Base-by-base conservation (phyloP, 192 early-diverging fungal genomes). In the Rhizophagus prolifer region DNA sequence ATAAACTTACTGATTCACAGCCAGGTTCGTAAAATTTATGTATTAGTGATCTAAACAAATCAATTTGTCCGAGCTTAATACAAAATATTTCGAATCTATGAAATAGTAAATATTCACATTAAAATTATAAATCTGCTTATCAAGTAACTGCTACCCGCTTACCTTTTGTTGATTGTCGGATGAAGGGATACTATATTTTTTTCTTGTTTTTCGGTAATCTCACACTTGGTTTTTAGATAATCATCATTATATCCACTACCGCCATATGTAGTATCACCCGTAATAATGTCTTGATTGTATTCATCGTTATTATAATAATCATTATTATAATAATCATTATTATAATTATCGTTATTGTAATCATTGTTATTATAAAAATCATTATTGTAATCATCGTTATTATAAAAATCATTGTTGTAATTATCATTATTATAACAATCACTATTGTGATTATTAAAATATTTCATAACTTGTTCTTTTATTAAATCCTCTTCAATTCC, bases 81-180 rank as follows among this genome's bases (percentile, higher is more conserved):
- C 23, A 63, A 63, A 63, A 63, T 23, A 63, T 28, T 63, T 63
- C 61, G 4, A 63, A 30, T 63, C 61, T 63, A 63, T 30, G 60
- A 12, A n/a, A 12, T 60, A 63, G 4, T 54, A 54, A 54, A 54
- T 54, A 19, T 19, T 54, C 16, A 16, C 47, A 63, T 63, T 30
- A 63, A 26, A n/a, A 30, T 63, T 16, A 30, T 34, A 4, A 34
- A 34, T 34, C 3, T 12, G 0, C 7, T 8, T 62, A 62, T 23
- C 26, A 2, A 8, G 10, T 26, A 28, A 9, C 10, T 62, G 7
- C 7, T 8, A 38, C 7, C n/a, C 21, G 36, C 4, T 63, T 63
- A 63, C 61, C 61, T 63, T 30, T 30, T 7, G 12, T 30, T 30
- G 16, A 63, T 63, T 63, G 2, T 26, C 28, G 61, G 13, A 63